These are phyloP conservation scores for Dendrothele bispora DNA, from an alignment of 768 basidiomycete species.

Conservation along the genomic window DNA sequence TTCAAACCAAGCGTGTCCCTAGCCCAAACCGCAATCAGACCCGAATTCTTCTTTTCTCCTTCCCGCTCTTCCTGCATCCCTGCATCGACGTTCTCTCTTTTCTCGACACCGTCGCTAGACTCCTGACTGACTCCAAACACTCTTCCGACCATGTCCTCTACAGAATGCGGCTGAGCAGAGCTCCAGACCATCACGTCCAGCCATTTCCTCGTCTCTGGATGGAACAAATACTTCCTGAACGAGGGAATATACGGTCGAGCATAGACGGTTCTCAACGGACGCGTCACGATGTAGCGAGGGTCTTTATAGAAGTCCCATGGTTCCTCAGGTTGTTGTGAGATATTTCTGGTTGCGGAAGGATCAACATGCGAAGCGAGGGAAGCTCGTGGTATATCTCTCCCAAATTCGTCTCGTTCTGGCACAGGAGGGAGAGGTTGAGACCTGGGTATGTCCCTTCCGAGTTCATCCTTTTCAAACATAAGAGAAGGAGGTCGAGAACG, in stretches of 20 bases:
- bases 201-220: slow-evolving; percentile 42
- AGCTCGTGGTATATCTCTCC: too few relatives aligned
- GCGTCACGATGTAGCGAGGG: too few relatives aligned
- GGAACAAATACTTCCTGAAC: slow-evolving; percentile 49
- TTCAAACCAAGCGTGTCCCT: slow-evolving; percentile 74
- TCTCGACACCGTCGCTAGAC: background rate
- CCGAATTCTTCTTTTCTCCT: slow-evolving; percentile 10
- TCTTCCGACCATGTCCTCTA: slow-evolving; percentile 50
- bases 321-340: too few relatives aligned
- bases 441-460: too few relatives aligned
- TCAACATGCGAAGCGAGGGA: too few relatives aligned
- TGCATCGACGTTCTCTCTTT: background rate
- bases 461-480: too few relatives aligned
- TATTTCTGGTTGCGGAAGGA: too few relatives aligned
- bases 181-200: slow-evolving; percentile 68
- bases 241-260: slow-evolving; percentile 52
- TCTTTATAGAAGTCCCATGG: too few relatives aligned
- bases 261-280: slow-evolving; percentile 36
- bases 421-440: too few relatives aligned
- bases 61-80: slow-evolving; percentile 16
- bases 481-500: too few relatives aligned
- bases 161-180: slow-evolving; percentile 60
- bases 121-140: slow-evolving; percentile 39
- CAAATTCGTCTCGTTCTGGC: too few relatives aligned
- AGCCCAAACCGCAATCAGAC: slow-evolving; percentile 72